phyloP scores from a whole-genome alignment of 345 rosid species.

The Pistacia integerrima region DNA sequence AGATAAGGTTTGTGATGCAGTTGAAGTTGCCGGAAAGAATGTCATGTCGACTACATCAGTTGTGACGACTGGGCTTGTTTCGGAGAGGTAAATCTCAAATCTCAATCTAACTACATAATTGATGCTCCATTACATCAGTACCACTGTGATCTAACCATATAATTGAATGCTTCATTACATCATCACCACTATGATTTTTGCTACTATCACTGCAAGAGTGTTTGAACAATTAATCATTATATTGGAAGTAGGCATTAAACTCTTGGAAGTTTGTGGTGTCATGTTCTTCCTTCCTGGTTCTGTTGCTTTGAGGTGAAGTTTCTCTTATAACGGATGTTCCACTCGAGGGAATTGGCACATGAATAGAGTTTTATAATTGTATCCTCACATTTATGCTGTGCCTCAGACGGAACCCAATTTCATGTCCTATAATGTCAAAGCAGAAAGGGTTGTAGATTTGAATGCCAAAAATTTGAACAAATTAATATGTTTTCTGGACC shows the following conservation, averaged over 20 bases:
- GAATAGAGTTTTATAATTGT: neutral
- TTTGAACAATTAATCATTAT: neutral
- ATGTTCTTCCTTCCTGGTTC: conserved; percentile 1
- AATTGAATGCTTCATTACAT: neutral
- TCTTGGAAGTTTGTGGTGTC: neutral
- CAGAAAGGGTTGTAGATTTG: neutral
- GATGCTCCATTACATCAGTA: neutral
- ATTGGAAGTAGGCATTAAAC: conserved; percentile 13
- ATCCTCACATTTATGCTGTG: neutral
- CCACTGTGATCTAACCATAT: neutral
- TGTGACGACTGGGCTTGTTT: conserved; percentile 84
- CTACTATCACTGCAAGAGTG: neutral
- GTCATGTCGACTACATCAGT: conserved; percentile 85
- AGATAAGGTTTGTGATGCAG: conserved; percentile 89
- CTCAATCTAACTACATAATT: neutral
- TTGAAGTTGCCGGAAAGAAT: conserved; percentile 89
- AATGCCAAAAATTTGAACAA: neutral
- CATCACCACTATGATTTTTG: neutral
- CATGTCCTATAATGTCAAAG: neutral
- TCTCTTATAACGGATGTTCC: conserved; percentile 1
- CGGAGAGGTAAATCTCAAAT: conserved; percentile 52
- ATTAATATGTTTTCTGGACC: neutral
- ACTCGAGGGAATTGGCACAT: conserved; percentile 1
- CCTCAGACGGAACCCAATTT: neutral
- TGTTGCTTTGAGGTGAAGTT: neutral